These are phyloP conservation scores for Fusarium heterosporum DNA, from an alignment of 2,329 filamentous ascomycete species.

Conservation along the genomic window DNA sequence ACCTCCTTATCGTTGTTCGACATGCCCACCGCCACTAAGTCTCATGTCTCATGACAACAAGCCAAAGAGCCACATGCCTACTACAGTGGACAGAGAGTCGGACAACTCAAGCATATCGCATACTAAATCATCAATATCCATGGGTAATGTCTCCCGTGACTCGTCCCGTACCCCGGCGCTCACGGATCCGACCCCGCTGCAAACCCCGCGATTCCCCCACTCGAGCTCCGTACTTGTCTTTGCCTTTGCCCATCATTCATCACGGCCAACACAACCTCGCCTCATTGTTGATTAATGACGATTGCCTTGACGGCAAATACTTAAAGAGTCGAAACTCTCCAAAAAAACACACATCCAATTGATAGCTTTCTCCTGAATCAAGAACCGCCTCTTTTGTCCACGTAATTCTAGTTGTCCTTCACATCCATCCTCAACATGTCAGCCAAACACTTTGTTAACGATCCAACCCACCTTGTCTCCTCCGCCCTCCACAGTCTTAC, in stretches of 20 bases:
- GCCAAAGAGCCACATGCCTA: conserved; percentile 17
- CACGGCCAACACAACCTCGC: conserved; percentile 11
- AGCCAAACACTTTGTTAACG: conserved; percentile 89
- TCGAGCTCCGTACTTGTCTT: conserved; percentile 6
- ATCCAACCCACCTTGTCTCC: conserved; percentile 81
- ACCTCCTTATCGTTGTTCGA: background rate
- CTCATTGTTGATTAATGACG: conserved; percentile 5
- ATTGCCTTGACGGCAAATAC: conserved; percentile 5
- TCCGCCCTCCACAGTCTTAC: conserved; percentile 82
- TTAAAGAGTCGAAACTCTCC: conserved; percentile 8
- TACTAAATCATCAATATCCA: conserved; percentile 5
- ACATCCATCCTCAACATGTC: conserved; percentile 55
- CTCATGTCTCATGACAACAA: conserved; percentile 14
- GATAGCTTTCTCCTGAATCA: background rate
- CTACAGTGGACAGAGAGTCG: background rate
- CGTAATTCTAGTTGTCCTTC: conserved; percentile 13
- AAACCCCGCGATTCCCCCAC: conserved; percentile 34
- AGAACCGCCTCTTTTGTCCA: background rate
- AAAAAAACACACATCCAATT: background rate
- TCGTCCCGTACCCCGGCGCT: conserved; percentile 16
- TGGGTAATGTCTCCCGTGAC: conserved; percentile 14
- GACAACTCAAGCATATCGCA: conserved; percentile 1
- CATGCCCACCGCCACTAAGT: conserved; percentile 2
- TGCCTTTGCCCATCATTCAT: conserved; percentile 9
- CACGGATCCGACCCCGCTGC: conserved; percentile 22